Conservation (phyloP, 169 alveolate genomes). For the Plasmodium gallinaceum region DNA sequence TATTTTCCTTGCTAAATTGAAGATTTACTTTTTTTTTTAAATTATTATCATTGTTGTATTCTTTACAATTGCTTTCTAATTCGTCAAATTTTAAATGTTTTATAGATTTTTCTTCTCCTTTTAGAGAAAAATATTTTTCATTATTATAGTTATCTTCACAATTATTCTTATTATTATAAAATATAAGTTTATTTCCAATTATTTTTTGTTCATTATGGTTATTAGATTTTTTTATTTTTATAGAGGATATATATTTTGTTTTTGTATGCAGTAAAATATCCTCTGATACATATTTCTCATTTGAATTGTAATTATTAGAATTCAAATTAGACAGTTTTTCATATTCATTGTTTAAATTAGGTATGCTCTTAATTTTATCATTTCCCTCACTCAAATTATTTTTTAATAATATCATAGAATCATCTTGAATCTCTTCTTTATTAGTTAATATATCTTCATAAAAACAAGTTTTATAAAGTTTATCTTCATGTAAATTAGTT, state of each 20-base stretch:
- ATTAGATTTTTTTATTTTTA: background rate
- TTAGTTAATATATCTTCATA: too few relatives aligned
- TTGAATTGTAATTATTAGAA: background rate
- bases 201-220: background rate
- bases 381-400: background rate
- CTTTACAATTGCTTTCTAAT: too few relatives aligned
- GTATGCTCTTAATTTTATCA: background rate
- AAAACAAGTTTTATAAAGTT: too few relatives aligned
- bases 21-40: too few relatives aligned
- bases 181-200: background rate
- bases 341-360: background rate
- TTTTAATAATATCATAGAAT: background rate
- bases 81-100: too few relatives aligned
- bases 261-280: background rate
- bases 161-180: background rate
- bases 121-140: too few relatives aligned
- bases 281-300: background rate
- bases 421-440: too few relatives aligned
- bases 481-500: too few relatives aligned
- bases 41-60: too few relatives aligned
- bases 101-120: too few relatives aligned
- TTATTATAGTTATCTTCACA: too few relatives aligned
- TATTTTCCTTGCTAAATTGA: background rate
- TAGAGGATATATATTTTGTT: conserved; percentile 5
- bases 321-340: background rate